Evolutionary conservation across 768 basidiomycete species (phyloP), one percentile per base, ranked within the genome.

Genomic region (Rossbeevera mucosa): DNA sequence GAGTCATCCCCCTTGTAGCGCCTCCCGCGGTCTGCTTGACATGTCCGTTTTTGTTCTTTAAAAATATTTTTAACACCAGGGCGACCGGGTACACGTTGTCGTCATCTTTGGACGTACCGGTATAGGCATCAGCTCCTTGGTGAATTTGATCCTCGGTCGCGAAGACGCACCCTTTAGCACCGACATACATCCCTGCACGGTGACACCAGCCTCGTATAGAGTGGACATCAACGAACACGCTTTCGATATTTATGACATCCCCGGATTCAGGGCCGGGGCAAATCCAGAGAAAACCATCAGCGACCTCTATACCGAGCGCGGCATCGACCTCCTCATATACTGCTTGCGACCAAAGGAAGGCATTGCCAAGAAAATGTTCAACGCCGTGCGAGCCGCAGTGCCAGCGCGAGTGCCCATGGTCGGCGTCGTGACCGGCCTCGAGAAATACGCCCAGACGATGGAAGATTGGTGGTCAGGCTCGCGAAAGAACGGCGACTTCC

Each of bases 381-480:
- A 47, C 18, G 55, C 54, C 22, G 51, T 69, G 26, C 68, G 58
- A 48, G 67, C 59, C 50, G 66, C 56, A 7, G 62, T 53, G 41
- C 61, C 67, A 36, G 65, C 62, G 48, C 64, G 67, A 28, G 74
- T 74, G 8, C 74, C 72, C 6, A 64, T 74, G 26, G 74, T 72
- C 9, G 58, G 69, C n/a, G 68, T 71, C 20, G 60, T 74, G 16
- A 74, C 72, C 0, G 68, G 63, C 1, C 59, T 74, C 46, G 73
- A 74, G 58, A 66, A 73, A 47, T 66, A 71, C 22, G 45, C 57
- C 40, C 33, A 31, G 26, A 47, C 62, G 52, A 68, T 68, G 67
- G 66, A 67, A 13, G 53, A 51, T 28, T 71, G 56, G 74, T 74
- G 74, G 74, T 49, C 62, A 0, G 64, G 64, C 4, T 1, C 40